A percentile compares a stretch with the other conserved stretches of the same genome.
These are phyloP conservation scores for Plasmodium sp. DNA, from an alignment of 169 alveolate genomes.

Conservation along the genomic window DNA sequence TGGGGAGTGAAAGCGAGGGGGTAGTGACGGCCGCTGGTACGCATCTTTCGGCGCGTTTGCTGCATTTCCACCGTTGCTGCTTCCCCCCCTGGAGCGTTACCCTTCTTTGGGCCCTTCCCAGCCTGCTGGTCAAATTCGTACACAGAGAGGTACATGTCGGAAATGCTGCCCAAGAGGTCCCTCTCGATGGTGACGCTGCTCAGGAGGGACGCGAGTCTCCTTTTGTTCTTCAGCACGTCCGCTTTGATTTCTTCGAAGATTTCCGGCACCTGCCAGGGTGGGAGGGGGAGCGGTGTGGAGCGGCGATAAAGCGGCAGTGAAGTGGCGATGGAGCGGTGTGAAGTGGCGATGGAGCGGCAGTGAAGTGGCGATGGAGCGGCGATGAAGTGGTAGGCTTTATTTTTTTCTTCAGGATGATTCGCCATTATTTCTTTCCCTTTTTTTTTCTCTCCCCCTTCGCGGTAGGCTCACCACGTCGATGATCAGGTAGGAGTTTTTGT, in stretches of 20 bases:
- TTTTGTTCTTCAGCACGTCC: conserved; percentile 44
- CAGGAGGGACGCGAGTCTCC: not conserved
- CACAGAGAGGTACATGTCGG: conserved; percentile 35
- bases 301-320: no score
- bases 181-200: conserved; percentile 30
- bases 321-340: not conserved
- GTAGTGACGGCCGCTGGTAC: not conserved
- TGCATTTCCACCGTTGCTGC: not conserved
- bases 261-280: conserved; percentile 54
- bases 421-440: not conserved
- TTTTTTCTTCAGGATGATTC: not conserved
- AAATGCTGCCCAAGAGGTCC: conserved; percentile 33
- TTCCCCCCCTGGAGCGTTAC: not conserved
- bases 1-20: not conserved
- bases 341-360: not conserved
- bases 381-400: not conserved
- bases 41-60: not conserved
- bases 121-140: conserved; percentile 47
- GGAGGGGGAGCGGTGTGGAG: not conserved
- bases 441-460: not conserved
- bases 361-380: not conserved
- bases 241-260: conserved; percentile 54
- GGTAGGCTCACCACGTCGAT: conserved; percentile 43
- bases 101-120: not conserved
- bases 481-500: conserved; percentile 50